phyloP scores from a whole-genome alignment of 2,329 filamentous ascomycete genomes.

The Fusarium duplospermum region DNA sequence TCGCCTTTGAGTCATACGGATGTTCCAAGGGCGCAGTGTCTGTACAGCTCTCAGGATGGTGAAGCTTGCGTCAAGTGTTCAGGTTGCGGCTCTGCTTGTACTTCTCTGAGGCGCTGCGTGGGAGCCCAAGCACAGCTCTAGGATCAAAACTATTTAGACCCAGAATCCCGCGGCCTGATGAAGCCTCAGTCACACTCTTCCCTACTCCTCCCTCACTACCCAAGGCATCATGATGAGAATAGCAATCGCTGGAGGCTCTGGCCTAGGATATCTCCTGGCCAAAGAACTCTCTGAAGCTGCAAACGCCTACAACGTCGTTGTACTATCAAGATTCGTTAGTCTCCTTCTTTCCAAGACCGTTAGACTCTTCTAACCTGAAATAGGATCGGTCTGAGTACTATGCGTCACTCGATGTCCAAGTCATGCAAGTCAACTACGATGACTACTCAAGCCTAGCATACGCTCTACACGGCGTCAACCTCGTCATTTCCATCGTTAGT shows the following conservation, averaged over 20 bases:
- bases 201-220: neutral
- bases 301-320: constrained; percentile 74
- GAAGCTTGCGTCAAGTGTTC: constrained; percentile 13
- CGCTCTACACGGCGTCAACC: constrained; percentile 76
- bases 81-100: constrained; percentile 37
- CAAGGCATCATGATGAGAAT: constrained; percentile 58
- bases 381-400: constrained; percentile 66
- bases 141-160: constrained; percentile 37
- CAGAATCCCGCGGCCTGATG: constrained; percentile 15
- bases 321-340: constrained; percentile 69
- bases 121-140: neutral
- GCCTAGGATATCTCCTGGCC: constrained; percentile 58
- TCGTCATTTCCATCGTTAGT: constrained; percentile 79
- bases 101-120: constrained; percentile 12
- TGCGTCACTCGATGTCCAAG: constrained; percentile 69
- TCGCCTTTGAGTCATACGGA: constrained; percentile 27
- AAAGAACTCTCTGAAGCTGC: constrained; percentile 66
- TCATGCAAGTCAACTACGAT: constrained; percentile 76
- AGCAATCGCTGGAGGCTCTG: constrained; percentile 60
- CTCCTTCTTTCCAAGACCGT: neutral
- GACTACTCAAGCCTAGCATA: constrained; percentile 69
- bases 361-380: constrained; percentile 28
- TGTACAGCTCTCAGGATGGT: constrained; percentile 6
- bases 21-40: constrained; percentile 8
- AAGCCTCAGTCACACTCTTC: constrained; percentile 26